A percentile compares a stretch with the other conserved stretches of the same genome.
These are phyloP conservation scores for Pleurotus tuber-regium DNA, from an alignment of 768 basidiomycete genomes.

Conservation along the genomic window DNA sequence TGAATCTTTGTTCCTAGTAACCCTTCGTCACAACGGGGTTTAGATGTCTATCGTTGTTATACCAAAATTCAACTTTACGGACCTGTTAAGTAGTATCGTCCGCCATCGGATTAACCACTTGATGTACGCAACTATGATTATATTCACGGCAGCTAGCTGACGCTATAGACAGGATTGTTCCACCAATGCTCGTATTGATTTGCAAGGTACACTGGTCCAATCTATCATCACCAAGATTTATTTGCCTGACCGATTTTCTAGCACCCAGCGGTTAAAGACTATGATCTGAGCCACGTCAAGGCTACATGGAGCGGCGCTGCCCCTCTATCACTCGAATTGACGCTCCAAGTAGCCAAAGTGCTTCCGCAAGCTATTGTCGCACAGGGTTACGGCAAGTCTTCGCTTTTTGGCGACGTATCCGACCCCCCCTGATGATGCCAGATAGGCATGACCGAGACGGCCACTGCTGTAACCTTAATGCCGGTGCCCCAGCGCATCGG, in stretches of 20 bases:
- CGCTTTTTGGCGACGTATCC: background rate
- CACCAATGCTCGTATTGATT: conserved; percentile 33
- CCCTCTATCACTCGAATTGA: conserved; percentile 37
- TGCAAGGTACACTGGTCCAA: conserved; percentile 26
- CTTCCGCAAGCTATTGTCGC: conserved; percentile 39
- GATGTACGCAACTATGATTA: conserved; percentile 15
- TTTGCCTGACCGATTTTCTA: conserved; percentile 3
- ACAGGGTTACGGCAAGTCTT: conserved; percentile 35
- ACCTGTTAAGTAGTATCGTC: conserved; percentile 38
- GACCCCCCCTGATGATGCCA: background rate
- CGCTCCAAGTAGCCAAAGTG: conserved; percentile 27
- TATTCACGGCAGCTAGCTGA: background rate
- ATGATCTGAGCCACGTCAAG: conserved; percentile 33
- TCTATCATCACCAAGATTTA: background rate
- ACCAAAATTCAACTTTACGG: conserved; percentile 42
- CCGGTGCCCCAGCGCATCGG: conserved; percentile 40
- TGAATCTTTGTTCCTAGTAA: background rate
- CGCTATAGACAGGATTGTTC: conserved; percentile 26
- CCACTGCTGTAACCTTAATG: conserved; percentile 39
- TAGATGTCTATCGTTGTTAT: conserved; percentile 41
- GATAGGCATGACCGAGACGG: conserved; percentile 34
- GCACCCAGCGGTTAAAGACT: conserved; percentile 32
- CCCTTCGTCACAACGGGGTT: background rate
- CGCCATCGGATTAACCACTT: conserved; percentile 38
- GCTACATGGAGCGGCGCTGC: conserved; percentile 38